Evolutionary conservation across 306 rosid species (phyloP).

Genomic region (Begonia fuchsioides): DNA sequence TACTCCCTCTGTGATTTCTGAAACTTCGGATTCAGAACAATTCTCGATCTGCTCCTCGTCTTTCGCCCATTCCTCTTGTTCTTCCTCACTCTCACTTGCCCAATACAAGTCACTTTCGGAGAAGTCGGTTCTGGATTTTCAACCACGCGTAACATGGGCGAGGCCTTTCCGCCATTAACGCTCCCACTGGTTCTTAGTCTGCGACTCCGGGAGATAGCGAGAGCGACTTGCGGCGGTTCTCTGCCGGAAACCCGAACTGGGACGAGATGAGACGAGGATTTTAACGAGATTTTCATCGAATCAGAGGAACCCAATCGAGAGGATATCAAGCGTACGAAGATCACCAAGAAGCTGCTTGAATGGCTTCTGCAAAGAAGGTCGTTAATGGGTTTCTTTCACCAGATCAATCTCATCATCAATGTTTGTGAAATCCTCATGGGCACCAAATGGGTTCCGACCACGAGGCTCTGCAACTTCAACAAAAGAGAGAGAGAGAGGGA

Average conservation of each 20-base stretch:
- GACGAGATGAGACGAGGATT: slow-evolving; percentile 37
- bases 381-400: no score
- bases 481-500: no score
- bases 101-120: slow-evolving; percentile 89
- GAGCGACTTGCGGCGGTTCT: slow-evolving; percentile 64
- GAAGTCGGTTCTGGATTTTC: slow-evolving; percentile 94
- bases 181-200: slow-evolving; percentile 61
- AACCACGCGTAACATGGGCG: slow-evolving; percentile 74
- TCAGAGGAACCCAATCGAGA: slow-evolving; percentile 56
- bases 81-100: slow-evolving; percentile 84
- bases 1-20: slow-evolving; percentile 34
- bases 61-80: slow-evolving; percentile 83
- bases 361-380: no score
- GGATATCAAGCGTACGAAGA: slow-evolving; percentile 13
- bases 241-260: slow-evolving; percentile 37
- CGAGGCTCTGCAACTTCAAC: no score
- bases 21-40: slow-evolving; percentile 41
- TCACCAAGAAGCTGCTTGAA: no score
- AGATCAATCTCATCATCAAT: no score
- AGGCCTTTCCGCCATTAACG: slow-evolving; percentile 74
- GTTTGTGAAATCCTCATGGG: no score
- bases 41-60: slow-evolving; percentile 51
- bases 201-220: slow-evolving; percentile 65
- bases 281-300: slow-evolving; percentile 77
- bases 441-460: no score